phyloP scores from a whole-genome alignment of 2,329 filamentous ascomycete genomes.

The Westerdykella ornata region DNA sequence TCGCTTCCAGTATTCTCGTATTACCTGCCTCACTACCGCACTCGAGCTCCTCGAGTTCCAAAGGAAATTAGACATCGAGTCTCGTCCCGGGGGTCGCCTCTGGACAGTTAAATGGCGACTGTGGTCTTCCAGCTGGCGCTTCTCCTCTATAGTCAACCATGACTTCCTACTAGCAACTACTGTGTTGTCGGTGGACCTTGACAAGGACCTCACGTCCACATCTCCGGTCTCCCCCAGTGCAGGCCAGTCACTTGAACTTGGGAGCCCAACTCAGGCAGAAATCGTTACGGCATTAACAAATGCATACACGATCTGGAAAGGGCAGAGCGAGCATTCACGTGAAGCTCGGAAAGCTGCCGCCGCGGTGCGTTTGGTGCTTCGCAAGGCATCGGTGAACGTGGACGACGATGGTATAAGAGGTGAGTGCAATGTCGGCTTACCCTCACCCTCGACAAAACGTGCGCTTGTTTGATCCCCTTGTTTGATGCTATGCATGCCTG shows the following conservation, averaged over 20 bases:
- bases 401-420: slow-evolving; percentile 10
- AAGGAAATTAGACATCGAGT: slow-evolving; percentile 38
- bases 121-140: slow-evolving; percentile 39
- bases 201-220: slow-evolving; percentile 17
- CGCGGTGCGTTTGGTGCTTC: slow-evolving; percentile 24
- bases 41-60: slow-evolving; percentile 42
- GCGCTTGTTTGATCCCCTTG: too few relatives aligned
- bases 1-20: slow-evolving; percentile 38
- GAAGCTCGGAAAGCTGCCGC: slow-evolving; percentile 27
- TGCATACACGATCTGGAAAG: slow-evolving; percentile 21
- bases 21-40: slow-evolving; percentile 43
- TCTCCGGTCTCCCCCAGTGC: too few relatives aligned
- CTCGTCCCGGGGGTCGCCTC: slow-evolving; percentile 35
- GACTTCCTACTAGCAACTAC: slow-evolving; percentile 47
- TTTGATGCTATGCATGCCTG: too few relatives aligned
- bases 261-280: slow-evolving; percentile 19
- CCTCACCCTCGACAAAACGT: too few relatives aligned
- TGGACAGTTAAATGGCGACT: slow-evolving; percentile 27
- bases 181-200: slow-evolving; percentile 42
- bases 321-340: slow-evolving; percentile 21
- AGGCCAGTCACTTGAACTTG: slow-evolving; percentile 3
- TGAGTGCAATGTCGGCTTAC: slow-evolving; percentile 12
- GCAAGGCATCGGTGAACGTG: slow-evolving; percentile 10
- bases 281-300: slow-evolving; percentile 19
- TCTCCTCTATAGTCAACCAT: slow-evolving; percentile 40